Evolutionary conservation across 108 stramenopile genomes (phyloP).

Genomic region (Nannochloropsis granulata): DNA sequence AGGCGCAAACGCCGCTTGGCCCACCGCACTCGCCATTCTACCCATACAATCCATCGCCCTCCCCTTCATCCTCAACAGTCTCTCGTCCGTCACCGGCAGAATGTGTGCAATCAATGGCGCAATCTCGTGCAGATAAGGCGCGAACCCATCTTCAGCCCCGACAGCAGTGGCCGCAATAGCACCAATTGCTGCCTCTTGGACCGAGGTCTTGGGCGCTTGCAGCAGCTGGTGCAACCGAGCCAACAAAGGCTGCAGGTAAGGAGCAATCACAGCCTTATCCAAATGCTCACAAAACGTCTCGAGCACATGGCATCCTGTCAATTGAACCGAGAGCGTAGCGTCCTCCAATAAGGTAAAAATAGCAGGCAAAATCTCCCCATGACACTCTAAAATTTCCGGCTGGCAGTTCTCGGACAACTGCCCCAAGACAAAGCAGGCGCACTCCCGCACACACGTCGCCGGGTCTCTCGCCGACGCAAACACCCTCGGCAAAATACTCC

Average conservation of each 20-base stretch:
- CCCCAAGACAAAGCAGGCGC: constrained; percentile 90
- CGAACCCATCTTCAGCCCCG: constrained; percentile 85
- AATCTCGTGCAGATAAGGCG: constrained; percentile 67
- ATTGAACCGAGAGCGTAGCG: constrained; percentile 30
- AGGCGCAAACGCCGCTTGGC: constrained; percentile 74
- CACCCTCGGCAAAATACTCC: constrained; percentile 60
- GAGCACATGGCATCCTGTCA: constrained; percentile 67
- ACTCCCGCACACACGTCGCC: constrained; percentile 76
- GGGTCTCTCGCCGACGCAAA: constrained; percentile 59
- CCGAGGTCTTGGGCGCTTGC: constrained; percentile 65
- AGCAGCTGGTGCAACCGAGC: constrained; percentile 69
- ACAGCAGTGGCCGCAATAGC: constrained; percentile 91
- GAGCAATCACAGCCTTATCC: constrained; percentile 77
- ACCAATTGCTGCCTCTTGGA: constrained; percentile 69
- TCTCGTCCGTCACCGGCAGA: constrained; percentile 60
- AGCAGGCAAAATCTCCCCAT: constrained; percentile 69
- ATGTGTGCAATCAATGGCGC: constrained; percentile 45
- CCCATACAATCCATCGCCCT: constrained; percentile 96
- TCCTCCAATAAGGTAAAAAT: constrained; percentile 82
- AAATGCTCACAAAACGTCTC: constrained; percentile 97
- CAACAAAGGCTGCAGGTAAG: constrained; percentile 72
- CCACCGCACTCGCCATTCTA: constrained; percentile 94
- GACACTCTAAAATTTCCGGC: constrained; percentile 72
- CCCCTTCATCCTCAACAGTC: constrained; percentile 63
- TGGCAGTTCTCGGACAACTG: constrained; percentile 94